A percentile compares a stretch with the other conserved stretches of the same genome.
phyloP scores from a whole-genome alignment of 495 filamentous ascomycete species.

The Eremomyces bilateralis region DNA sequence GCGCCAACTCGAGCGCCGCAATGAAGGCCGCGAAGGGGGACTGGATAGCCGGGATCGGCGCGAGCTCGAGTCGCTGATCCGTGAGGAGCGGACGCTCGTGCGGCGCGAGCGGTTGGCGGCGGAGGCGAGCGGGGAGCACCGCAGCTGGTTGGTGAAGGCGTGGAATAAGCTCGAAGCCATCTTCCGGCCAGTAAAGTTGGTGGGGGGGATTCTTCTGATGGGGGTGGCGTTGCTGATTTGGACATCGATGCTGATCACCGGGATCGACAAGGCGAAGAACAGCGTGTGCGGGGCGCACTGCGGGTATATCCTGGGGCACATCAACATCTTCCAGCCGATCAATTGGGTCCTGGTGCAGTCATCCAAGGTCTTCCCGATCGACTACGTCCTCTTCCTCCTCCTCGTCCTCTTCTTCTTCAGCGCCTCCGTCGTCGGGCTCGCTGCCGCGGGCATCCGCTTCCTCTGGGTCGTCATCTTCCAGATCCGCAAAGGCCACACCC shows the following conservation, averaged over 20 bases:
- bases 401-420: conserved; percentile 71
- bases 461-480: conserved; percentile 84
- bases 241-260: conserved; percentile 83
- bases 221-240: conserved; percentile 51
- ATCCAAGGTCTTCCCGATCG: conserved; percentile 68
- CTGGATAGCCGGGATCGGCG: conserved; percentile 67
- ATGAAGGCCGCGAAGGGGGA: conserved; percentile 48
- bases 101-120: conserved; percentile 72
- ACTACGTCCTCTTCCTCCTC: conserved; percentile 71
- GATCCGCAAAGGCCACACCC: conserved; percentile 69
- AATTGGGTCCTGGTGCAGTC: conserved; percentile 78
- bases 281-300: conserved; percentile 77
- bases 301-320: conserved; percentile 80
- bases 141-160: conserved; percentile 39
- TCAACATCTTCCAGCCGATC: conserved; percentile 83
- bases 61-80: conserved; percentile 64
- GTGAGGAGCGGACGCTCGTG: conserved; percentile 81
- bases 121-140: conserved; percentile 53
- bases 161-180: conserved; percentile 64
- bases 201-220: conserved; percentile 62
- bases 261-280: conserved; percentile 89
- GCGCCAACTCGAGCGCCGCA: conserved; percentile 71
- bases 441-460: conserved; percentile 78
- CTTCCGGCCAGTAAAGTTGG: conserved; percentile 62
- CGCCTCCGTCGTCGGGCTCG: conserved; percentile 66